These are phyloP conservation scores for Stephanodiscus minutulus DNA, from an alignment of 108 stramenopile genomes.

Conservation along the genomic window DNA sequence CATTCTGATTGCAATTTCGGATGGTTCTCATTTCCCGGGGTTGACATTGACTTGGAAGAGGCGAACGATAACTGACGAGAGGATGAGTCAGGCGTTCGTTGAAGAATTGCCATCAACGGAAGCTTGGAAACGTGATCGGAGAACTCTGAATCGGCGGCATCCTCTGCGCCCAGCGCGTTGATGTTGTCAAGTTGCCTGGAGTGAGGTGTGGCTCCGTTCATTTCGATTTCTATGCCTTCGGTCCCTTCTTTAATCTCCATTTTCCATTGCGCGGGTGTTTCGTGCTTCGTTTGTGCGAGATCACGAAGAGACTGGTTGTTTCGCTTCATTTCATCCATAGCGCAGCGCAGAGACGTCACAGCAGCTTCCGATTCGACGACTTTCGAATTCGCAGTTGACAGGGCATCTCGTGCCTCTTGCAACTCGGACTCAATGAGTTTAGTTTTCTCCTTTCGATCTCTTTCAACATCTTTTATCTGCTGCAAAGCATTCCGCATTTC, in stretches of 20 bases:
- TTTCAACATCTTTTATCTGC: constrained; percentile 6
- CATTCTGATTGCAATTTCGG: background rate
- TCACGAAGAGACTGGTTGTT: constrained; percentile 16
- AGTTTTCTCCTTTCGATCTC: background rate
- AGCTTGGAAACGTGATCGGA: constrained; percentile 15
- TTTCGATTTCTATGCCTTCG: constrained; percentile 24
- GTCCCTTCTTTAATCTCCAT: constrained; percentile 21
- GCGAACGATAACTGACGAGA: constrained; percentile 25
- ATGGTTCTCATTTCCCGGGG: constrained; percentile 22
- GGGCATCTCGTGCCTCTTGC: background rate
- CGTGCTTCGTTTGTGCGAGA: background rate
- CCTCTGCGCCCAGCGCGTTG: constrained; percentile 36
- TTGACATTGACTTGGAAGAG: background rate
- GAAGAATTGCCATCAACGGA: constrained; percentile 17
- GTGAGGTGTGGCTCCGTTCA: constrained; percentile 14
- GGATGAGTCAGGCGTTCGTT: constrained; percentile 13
- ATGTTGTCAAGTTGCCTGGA: constrained; percentile 7
- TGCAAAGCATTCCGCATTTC: constrained; percentile 15
- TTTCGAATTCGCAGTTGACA: constrained; percentile 3
- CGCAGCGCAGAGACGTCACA: constrained; percentile 7
- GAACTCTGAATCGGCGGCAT: constrained; percentile 15
- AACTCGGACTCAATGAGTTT: constrained; percentile 19
- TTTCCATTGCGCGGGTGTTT: constrained; percentile 16
- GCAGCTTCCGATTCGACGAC: constrained; percentile 9
- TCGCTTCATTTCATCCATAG: constrained; percentile 7